These are phyloP conservation scores for Aspergillus baeticus DNA, from an alignment of 495 filamentous ascomycete genomes.

Conservation along the genomic window DNA sequence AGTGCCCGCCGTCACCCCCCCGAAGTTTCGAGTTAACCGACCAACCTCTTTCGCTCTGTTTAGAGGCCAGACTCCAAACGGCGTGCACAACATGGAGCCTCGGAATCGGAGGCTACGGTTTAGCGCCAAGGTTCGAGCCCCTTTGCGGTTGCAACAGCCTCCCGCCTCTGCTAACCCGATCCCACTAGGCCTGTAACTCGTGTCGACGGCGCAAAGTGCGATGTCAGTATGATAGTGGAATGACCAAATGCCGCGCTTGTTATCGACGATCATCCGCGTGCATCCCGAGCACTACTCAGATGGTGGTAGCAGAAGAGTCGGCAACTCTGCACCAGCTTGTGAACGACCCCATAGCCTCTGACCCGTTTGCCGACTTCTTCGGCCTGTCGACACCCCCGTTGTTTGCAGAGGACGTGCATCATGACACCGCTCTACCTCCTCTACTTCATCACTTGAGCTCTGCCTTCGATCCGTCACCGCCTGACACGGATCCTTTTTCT, in stretches of 20 bases:
- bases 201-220: neutral
- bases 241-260: neutral
- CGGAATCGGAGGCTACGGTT: too few species aligned
- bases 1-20: too few species aligned
- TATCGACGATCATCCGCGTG: neutral
- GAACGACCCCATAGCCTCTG: too few species aligned
- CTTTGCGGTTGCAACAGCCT: neutral
- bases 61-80: too few species aligned
- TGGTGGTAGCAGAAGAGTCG: neutral
- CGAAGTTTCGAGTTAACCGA: too few species aligned
- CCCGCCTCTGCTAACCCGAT: neutral
- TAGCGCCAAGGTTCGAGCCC: too few species aligned
- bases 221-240: neutral
- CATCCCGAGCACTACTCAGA: neutral
- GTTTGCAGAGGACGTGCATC: neutral
- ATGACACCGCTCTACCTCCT: neutral
- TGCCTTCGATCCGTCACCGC: neutral
- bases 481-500: neutral
- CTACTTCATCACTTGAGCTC: neutral
- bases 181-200: neutral
- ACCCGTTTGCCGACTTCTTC: too few species aligned
- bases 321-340: too few species aligned
- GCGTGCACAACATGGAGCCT: too few species aligned
- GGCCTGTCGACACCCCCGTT: neutral
- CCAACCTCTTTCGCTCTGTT: too few species aligned